Evolutionary conservation across 164 flowering plant species (phyloP).

Genomic region (Houttuynia cordata): DNA sequence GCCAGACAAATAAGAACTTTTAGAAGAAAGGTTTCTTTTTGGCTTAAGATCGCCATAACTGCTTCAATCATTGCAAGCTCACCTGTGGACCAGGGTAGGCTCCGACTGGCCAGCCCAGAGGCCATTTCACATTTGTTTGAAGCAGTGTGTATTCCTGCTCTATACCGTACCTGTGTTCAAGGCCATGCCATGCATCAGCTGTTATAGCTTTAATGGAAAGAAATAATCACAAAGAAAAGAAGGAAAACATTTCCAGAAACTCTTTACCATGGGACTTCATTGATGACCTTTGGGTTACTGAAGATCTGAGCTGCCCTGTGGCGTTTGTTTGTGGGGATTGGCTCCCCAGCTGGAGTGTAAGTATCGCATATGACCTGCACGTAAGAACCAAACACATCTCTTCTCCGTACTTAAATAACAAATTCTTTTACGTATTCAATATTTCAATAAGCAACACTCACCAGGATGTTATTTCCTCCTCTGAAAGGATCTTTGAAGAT

Average conservation of each 20-base stretch:
- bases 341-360: constrained; percentile 91
- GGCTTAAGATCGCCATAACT: neutral
- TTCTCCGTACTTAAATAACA: neutral
- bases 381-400: neutral
- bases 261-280: constrained; percentile 83
- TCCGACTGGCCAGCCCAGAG: constrained; percentile 98
- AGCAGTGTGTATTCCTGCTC: constrained; percentile 97
- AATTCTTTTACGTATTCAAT: neutral
- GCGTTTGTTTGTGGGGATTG: constrained; percentile 94
- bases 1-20: neutral
- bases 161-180: constrained; percentile 65
- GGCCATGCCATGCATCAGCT: neutral
- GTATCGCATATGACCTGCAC: constrained; percentile 78
- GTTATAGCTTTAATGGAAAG: neutral
- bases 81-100: constrained; percentile 99
- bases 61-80: neutral
- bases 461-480: constrained; percentile 94
- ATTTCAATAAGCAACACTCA: constrained; percentile 16
- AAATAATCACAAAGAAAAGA: no score
- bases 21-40: neutral
- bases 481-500: constrained; percentile 95
- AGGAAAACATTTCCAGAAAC: neutral
- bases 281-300: constrained; percentile 45
- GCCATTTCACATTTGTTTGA: constrained; percentile 85
- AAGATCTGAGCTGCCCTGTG: constrained; percentile 81